These are phyloP conservation scores for Microdochium paspali DNA, from an alignment of 2,329 filamentous ascomycete genomes.

Conservation along the genomic window DNA sequence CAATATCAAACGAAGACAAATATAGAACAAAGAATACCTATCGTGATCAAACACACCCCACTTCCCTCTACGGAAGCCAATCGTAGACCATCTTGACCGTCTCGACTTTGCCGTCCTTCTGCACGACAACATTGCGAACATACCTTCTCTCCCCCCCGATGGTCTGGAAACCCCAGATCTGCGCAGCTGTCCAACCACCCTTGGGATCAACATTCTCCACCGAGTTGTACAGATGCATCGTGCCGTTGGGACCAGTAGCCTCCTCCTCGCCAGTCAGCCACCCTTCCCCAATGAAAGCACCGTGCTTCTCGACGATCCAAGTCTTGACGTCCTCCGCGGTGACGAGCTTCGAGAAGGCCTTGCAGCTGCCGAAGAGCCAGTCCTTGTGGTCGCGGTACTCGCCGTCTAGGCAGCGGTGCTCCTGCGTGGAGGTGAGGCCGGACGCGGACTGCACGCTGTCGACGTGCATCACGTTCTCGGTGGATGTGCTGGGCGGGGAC, in stretches of 20 bases:
- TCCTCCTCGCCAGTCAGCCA: constrained; percentile 49
- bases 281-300: constrained; percentile 45
- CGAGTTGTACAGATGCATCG: constrained; percentile 54
- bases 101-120: constrained; percentile 38
- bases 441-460: constrained; percentile 64
- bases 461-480: constrained; percentile 46
- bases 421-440: constrained; percentile 42
- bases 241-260: constrained; percentile 44
- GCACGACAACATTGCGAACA: constrained; percentile 41
- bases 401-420: constrained; percentile 44
- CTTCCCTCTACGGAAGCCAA: constrained; percentile 20
- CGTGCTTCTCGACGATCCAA: constrained; percentile 35
- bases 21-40: constrained; percentile 4
- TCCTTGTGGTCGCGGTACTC: constrained; percentile 57
- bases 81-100: constrained; percentile 49
- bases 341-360: constrained; percentile 51
- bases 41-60: too few relatives aligned
- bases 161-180: constrained; percentile 53
- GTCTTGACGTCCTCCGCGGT: constrained; percentile 41
- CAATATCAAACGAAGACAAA: too few relatives aligned
- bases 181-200: constrained; percentile 41
- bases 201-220: constrained; percentile 39
- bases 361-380: constrained; percentile 68
- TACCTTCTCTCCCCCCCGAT: constrained; percentile 43
- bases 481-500: constrained; percentile 25